These are phyloP conservation scores for Leishmania amazonensis DNA, from an alignment of 208 protist species.

Conservation along the genomic window DNA sequence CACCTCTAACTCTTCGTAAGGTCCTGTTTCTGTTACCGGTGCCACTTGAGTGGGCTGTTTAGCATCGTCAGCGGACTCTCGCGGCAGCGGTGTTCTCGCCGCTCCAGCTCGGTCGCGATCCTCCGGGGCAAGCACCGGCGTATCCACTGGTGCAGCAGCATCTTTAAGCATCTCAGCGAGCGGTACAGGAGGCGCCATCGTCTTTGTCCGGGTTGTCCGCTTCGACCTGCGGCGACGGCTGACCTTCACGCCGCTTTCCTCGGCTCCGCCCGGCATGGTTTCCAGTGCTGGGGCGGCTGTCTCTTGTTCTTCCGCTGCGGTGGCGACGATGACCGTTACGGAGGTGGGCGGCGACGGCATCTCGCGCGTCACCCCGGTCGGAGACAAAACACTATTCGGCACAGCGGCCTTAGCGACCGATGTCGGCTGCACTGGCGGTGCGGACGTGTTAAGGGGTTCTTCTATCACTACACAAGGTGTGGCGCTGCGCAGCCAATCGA, in stretches of 20 bases:
- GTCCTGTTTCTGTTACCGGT: neutral
- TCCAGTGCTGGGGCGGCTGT: too few relatives aligned
- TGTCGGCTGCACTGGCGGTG: neutral
- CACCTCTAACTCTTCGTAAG: neutral
- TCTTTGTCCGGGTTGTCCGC: too few relatives aligned
- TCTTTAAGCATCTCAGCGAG: too few relatives aligned
- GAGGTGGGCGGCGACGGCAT: neutral
- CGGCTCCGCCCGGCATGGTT: neutral
- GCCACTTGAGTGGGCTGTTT: neutral
- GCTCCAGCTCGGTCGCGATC: too few relatives aligned
- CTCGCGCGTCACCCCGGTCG: neutral
- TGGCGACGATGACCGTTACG: neutral
- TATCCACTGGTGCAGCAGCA: neutral
- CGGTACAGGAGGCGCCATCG: too few relatives aligned
- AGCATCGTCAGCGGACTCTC: neutral
- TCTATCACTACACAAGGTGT: neutral
- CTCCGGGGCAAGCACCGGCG: neutral
- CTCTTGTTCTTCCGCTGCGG: neutral
- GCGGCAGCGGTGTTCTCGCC: neutral
- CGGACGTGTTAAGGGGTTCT: neutral
- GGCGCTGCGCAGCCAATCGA: slow-evolving; percentile 15
- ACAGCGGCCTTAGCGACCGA: neutral
- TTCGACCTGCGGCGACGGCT: neutral
- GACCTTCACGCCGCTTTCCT: neutral
- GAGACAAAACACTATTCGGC: neutral